Base-by-base conservation (phyloP, 129 eudicot species). In the Escallonia herrerae region DNA sequence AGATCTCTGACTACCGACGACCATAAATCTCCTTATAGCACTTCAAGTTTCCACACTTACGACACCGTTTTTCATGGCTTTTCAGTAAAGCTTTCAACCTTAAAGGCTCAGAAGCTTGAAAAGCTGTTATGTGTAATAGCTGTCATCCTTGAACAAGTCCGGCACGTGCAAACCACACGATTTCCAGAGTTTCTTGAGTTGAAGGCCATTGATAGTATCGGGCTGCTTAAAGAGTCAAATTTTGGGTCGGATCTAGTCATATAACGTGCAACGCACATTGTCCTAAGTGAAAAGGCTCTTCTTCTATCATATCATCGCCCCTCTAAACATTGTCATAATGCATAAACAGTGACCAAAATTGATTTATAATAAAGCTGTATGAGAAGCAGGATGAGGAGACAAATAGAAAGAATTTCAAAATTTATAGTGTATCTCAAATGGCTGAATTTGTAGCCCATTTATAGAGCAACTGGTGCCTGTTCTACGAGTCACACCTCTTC, bases 161-260 rank as follows among this genome's bases (percentile, higher is more conserved):
- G 90, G n/a, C 78, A 71, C 3, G 43, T 84, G 15, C 95, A 89
- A 43, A 94, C 99, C 63, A 94, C 98, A 0, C 81, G 98, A 10
- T 88, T 96, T 0, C 98, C 96, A 2, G 73, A 85, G 58, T 93
- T 93, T 54, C 83, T 93, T 0, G 98, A 96, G 4, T 66, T 91
- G 42, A 79, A 76, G 52, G 73, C 85, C 2, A 72, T 84, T 0
- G 85, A 80, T 38, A 78, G 74, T 8, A 82, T 88, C 12, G 97
- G 89, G 0, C 52, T 77, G 67, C 45, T 78, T 7, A 81, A 76
- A 48, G 98, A 88, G 57, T 88, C 98, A 0, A 95, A 93, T 63
- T 93, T 76, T 63, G 98, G 98, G 22, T 83, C 96, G 15, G 98
- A 93, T 79, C 85, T 93, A 22, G 95, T 93, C 4, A 81, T 91